Evolutionary conservation across 805 yeast species (phyloP).

Genomic region (Schizosaccharomyces osmophilus): DNA sequence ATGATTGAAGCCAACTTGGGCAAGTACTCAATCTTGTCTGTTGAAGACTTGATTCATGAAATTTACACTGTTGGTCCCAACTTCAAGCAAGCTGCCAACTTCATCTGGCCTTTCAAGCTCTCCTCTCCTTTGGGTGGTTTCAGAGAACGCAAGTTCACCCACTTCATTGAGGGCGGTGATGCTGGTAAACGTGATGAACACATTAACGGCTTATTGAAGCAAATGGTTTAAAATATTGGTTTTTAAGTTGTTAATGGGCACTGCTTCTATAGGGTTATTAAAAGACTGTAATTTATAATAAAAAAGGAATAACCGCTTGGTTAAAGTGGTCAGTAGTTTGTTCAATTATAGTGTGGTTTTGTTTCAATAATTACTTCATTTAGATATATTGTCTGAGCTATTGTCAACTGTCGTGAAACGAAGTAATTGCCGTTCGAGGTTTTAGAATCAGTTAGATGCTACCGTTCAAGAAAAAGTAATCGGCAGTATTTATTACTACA

Average conservation of each 20-base stretch:
- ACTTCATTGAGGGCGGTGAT: constrained; percentile 68
- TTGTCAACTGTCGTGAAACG: no score
- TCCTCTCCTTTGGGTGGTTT: constrained; percentile 67
- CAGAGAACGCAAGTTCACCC: constrained; percentile 58
- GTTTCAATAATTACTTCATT: no score
- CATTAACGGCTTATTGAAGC: constrained; percentile 51
- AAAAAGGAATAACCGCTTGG: no score
- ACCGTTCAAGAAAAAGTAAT: no score
- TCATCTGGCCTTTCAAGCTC: constrained; percentile 66
- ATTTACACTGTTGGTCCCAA: constrained; percentile 63
- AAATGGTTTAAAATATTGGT: constrained; percentile 18
- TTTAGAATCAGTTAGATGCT: no score
- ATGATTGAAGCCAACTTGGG: constrained; percentile 49
- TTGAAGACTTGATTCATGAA: constrained; percentile 63
- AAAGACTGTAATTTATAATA: no score
- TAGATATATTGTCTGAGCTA: no score
- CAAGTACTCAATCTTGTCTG: constrained; percentile 47
- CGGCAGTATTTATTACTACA: no score
- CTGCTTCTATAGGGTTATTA: no score
- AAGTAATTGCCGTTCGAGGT: no score
- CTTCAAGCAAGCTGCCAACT: constrained; percentile 69
- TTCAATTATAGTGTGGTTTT: no score
- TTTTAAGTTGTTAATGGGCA: neutral
- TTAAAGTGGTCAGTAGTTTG: no score
- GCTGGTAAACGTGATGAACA: constrained; percentile 61